These are phyloP conservation scores for Pseudohalonectria lignicola DNA, from an alignment of 2,329 filamentous ascomycete species.

Conservation along the genomic window DNA sequence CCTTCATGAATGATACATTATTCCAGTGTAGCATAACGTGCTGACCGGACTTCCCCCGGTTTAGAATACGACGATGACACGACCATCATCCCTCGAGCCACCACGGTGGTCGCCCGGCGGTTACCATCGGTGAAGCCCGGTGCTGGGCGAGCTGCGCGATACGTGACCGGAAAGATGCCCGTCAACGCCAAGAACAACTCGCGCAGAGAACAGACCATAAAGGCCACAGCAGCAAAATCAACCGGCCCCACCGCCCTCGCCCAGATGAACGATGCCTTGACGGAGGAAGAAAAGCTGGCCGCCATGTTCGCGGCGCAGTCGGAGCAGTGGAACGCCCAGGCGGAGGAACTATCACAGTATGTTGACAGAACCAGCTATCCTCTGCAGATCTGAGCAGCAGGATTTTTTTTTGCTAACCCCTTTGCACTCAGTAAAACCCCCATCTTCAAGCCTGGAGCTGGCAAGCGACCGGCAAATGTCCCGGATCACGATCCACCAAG, in stretches of 20 bases:
- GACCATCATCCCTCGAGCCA: slow-evolving; percentile 90
- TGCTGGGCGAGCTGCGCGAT: slow-evolving; percentile 82
- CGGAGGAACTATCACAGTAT: slow-evolving; percentile 82
- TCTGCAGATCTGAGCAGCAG: background rate
- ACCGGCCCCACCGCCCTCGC: slow-evolving; percentile 44
- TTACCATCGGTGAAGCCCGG: slow-evolving; percentile 76
- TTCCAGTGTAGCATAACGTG: slow-evolving; percentile 11
- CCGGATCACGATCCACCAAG: slow-evolving; percentile 89
- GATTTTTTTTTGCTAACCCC: background rate
- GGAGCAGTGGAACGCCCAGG: slow-evolving; percentile 85
- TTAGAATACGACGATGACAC: slow-evolving; percentile 96
- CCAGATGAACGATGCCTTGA: slow-evolving; percentile 68
- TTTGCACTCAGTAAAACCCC: slow-evolving; percentile 56
- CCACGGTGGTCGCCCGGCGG: slow-evolving; percentile 81
- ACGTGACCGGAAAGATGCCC: slow-evolving; percentile 94
- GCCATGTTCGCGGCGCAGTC: slow-evolving; percentile 87
- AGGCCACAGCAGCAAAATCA: slow-evolving; percentile 42
- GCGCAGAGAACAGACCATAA: slow-evolving; percentile 51
- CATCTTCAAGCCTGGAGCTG: slow-evolving; percentile 43
- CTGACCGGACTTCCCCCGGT: slow-evolving; percentile 8
- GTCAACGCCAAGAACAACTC: slow-evolving; percentile 73
- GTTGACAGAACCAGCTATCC: slow-evolving; percentile 21
- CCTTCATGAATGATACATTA: slow-evolving; percentile 1
- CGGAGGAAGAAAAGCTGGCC: slow-evolving; percentile 86
- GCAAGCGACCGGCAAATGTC: slow-evolving; percentile 61